phyloP scores from a whole-genome alignment of 2,329 filamentous ascomycete genomes.

The Alternaria brassicicola region DNA sequence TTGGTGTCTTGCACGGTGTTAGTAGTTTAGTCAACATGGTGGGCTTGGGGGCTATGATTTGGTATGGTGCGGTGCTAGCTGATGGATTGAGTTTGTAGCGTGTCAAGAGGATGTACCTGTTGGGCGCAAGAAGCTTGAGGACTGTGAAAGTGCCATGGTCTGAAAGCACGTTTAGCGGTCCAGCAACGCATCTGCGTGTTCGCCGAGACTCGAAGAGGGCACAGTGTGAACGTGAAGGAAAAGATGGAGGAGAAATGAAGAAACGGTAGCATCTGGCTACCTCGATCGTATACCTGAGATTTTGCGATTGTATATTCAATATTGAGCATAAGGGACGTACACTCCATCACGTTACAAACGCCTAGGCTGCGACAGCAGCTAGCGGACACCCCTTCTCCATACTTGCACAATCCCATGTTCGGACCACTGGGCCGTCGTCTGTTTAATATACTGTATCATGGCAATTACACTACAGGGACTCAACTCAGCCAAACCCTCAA shows the following conservation, averaged over 20 bases:
- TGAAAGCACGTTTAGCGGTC: not conserved
- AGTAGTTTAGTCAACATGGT: slow-evolving; percentile 80
- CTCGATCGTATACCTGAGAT: not conserved
- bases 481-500: not conserved
- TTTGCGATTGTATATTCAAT: slow-evolving; percentile 2
- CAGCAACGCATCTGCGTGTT: not conserved
- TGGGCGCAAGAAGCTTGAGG: not conserved
- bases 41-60: slow-evolving; percentile 71
- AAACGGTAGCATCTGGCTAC: not conserved
- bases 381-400: not conserved
- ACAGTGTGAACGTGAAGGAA: not conserved
- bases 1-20: slow-evolving; percentile 78
- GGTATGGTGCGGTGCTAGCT: slow-evolving; percentile 78
- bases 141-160: not conserved
- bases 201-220: not conserved
- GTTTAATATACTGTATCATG: not conserved
- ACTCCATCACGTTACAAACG: slow-evolving; percentile 1
- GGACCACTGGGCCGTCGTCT: not conserved
- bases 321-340: not conserved
- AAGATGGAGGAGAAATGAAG: not conserved
- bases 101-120: not conserved
- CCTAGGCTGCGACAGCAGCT: not conserved
- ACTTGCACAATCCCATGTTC: not conserved
- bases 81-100: slow-evolving; percentile 14
- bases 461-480: not conserved